Percentiles rank a stretch among this genome's conserved stretches.
Conservation (phyloP, 768 basidiomycete species). For the Panaeolus papilionaceus region DNA sequence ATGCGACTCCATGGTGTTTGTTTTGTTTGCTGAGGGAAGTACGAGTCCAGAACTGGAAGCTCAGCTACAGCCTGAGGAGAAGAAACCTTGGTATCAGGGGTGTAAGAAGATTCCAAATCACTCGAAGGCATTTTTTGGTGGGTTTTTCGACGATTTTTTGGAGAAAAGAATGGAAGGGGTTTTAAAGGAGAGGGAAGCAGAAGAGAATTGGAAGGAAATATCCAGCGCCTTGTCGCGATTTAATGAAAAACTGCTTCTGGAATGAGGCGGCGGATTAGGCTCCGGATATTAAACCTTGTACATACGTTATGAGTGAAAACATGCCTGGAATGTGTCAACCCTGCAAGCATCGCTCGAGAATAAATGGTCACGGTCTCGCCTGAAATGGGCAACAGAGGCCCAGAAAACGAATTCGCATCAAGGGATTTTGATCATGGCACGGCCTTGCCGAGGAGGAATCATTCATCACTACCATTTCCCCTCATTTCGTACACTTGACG, state of each 20-base stretch:
- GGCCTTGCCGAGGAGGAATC: conserved; percentile 11
- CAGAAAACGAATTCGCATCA: conserved; percentile 7
- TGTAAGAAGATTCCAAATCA: conserved; percentile 5
- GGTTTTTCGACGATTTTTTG: background rate
- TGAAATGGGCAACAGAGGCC: conserved; percentile 7
- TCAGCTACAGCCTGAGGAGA: conserved; percentile 14
- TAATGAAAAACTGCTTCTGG: conserved; percentile 9
- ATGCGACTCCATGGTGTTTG: conserved; percentile 23
- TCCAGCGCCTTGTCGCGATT: conserved; percentile 14
- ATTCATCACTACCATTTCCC: background rate
- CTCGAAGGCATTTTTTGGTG: conserved; percentile 12
- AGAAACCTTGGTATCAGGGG: background rate
- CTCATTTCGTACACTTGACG: conserved; percentile 10
- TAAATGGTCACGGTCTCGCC: background rate
- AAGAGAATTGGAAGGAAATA: background rate
- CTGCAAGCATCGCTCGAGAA: conserved; percentile 7
- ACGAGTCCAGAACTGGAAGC: conserved; percentile 24
- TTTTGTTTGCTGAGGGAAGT: conserved; percentile 24
- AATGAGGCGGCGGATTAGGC: conserved; percentile 7
- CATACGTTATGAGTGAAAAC: conserved; percentile 8
- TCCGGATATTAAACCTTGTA: conserved; percentile 14
- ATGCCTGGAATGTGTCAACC: conserved; percentile 1
- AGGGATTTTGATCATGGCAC: background rate
- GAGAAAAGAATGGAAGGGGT: background rate
- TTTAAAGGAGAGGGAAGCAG: background rate